Base-by-base conservation (phyloP, 1,139 yeast genomes). In the Candida smagusa region DNA sequence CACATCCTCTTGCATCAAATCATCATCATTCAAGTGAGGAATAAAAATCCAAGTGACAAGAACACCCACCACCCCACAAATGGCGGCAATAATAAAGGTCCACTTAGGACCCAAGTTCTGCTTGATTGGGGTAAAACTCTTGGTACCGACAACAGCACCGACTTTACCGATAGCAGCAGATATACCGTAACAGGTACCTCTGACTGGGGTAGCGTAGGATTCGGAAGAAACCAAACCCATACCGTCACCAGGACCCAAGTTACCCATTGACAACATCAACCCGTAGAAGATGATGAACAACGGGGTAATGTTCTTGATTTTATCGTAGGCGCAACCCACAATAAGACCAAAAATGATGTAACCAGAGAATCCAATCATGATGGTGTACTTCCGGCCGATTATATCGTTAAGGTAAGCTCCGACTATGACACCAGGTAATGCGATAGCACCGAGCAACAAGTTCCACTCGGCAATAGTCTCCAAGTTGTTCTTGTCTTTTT, bases 201-300 rank as follows among this genome's bases (percentile, higher is more conserved):
- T 71, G 33, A 84, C 74, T 12, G 87, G 85, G 9, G 90, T 82
- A 21, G 92, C 88, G 52, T 71, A 84, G 2, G 79, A 69, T 57
- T 84, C 92, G 24, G 84, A 74, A 8, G 87, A 73, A 3, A 76
- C 64, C 40, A 84, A 68, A 7, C 92, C 92, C 72, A 84, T 65
- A 69, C 77, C 77, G 54, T 83, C 74, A 47, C 92, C 92, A 3
- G 92, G 92, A 3, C 94, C 92, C 49, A 82, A 65, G 58, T 83
- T 83, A 49, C 89, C 89, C 45, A 65, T 55, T 3, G 75, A 69
- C 61, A 70, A 71, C 74, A 79, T 74, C 22, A 79, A 56, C 23
- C 83, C 84, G 53, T 78, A 79, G 50, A 79, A 74, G 36, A 79
- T 58, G 36, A 79, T 72, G 55, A 79, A 79, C 22, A 77, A 57